Base-by-base conservation (phyloP, 2,329 filamentous ascomycete species). In the Colletotrichum navitas region DNA sequence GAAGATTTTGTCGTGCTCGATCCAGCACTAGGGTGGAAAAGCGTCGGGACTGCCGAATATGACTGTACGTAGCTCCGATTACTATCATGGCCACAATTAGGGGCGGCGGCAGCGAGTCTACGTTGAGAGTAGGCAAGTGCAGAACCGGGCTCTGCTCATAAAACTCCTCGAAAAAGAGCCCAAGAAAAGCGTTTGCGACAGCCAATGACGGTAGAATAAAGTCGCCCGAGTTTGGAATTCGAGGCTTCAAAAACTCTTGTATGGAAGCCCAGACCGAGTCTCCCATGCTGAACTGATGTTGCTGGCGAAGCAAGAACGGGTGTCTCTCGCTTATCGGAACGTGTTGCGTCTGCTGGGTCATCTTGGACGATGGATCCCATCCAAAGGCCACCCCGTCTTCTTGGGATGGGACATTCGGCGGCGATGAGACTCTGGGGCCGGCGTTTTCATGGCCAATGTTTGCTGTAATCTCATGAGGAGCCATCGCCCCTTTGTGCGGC, bases 101-200 rank as follows among this genome's bases (percentile, higher is more conserved):
- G 6, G 62, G 24, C 12, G 67, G 39, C 43, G 45, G 36, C 1
- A 66, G 32, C 12, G 21, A 11, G 11, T 66, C 56, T 8, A 47
- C 26, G 12, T 47, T 14, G 32, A 69, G 62, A 7, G 43, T 61
- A 0, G 67, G 67, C 16, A 69, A 34, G 36, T 66, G 67, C 5
- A 69, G 24, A 4, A 69, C 62, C 3, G 67, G 67, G 36, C 62
- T 69, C 45, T 69, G 62, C 8, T 49, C 43, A 2, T 66, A 69
- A 0, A 60, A 66, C 5, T n/a, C 21, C 5, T 60, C 36, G 14
- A 69, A 66, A 36, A 69, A 69, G 1, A 69, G 62, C 1, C 54
- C 67, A 21, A 69, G 29, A 14, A 69, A 69, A 21, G 54, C n/a
- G 8, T 66, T 69, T 10, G 58, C 45, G 14, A 60, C 47, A 26